Base-by-base conservation (phyloP, 257 asterid genomes). In the Misopates orontium region DNA sequence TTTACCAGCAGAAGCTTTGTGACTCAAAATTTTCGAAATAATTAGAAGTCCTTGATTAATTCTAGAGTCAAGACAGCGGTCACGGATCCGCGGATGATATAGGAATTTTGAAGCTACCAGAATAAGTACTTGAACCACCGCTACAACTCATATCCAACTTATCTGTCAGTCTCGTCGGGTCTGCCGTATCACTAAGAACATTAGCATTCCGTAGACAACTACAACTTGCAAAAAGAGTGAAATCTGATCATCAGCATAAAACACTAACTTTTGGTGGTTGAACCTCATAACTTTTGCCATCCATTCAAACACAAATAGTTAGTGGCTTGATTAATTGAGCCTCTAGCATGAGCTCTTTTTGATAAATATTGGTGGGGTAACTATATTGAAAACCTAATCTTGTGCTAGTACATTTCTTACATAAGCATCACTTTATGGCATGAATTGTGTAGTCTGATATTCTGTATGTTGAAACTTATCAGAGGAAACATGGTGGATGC, bases 401-500 rank as follows among this genome's bases (percentile, higher is more conserved):
- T n/a, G 11, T 25, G 63, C 15, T 24, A 12, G 40, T 53, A 14
- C 45, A 40, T 28, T 40, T 52, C 41, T 66, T 45, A 21, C 19
- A 50, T 16, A 52, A 17, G n/a, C 20, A 10, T 52, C 48, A 56
- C 36, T 8, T 25, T 55, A 28, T 50, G 62, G 16, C 57, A 49
- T 58, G 53, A 62, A 39, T 67, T 70, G 45, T 40, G 55, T 42
- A 22, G 67, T 61, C 58, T 68, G 36, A 60, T 19, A 70, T 62
- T 25, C 50, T 71, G 57, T 50, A 39, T 71, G 56, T n/a, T 72
- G 64, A 45, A 67, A 75, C 54, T 62, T 1, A 66, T 59, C 82
- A 94, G 99, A 80, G 99, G 97, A 56, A 94, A 94, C 77, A 94
- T 94, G 99, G 99, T 94, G 72, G 97, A 94, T 86, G 99, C 99